Percentiles rank a stretch among this genome's conserved stretches.
phyloP scores from a whole-genome alignment of 805 yeast genomes.

The Wickerhamomyces tratensis region DNA sequence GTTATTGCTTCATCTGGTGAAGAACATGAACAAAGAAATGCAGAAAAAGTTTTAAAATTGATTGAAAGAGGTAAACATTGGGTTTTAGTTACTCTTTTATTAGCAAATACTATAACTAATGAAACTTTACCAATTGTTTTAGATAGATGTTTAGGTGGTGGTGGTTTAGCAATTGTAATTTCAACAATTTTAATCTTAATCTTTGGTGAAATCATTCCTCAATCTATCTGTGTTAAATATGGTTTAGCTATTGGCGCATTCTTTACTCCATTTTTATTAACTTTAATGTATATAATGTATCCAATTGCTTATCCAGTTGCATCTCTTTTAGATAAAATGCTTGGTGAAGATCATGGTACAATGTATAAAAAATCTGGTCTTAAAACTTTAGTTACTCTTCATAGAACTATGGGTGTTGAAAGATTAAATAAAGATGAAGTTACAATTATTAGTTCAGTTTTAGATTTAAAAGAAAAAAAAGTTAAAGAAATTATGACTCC shows the following conservation, averaged over 20 bases:
- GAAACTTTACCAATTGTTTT: conserved; percentile 91
- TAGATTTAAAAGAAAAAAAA: conserved; percentile 86
- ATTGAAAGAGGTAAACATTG: conserved; percentile 88
- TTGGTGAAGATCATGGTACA: conserved; percentile 96
- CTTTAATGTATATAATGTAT: conserved; percentile 80
- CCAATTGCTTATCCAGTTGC: conserved; percentile 93
- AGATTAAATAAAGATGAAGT: conserved; percentile 91
- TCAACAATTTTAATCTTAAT: conserved; percentile 91
- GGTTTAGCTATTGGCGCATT: conserved; percentile 88
- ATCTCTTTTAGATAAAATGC: conserved; percentile 60
- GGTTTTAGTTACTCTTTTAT: conserved; percentile 82
- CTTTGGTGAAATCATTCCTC: conserved; percentile 96
- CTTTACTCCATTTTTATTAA: conserved; percentile 80
- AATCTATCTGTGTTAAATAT: conserved; percentile 83
- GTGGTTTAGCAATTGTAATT: conserved; percentile 91
- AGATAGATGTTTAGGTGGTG: conserved; percentile 91
- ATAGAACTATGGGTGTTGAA: conserved; percentile 92
- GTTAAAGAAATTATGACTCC: conserved; percentile 92
- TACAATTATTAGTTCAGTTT: conserved; percentile 87
- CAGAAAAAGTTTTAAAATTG: conserved; percentile 61
- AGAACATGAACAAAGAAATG: conserved; percentile 51
- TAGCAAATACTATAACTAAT: conserved; percentile 86
- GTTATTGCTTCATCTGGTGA: conserved; percentile 90
- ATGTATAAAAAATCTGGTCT: conserved; percentile 87
- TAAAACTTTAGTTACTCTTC: conserved; percentile 87